phyloP scores from a whole-genome alignment of 805 yeast genomes.

The Sugiyamaella lignohabitans region DNA sequence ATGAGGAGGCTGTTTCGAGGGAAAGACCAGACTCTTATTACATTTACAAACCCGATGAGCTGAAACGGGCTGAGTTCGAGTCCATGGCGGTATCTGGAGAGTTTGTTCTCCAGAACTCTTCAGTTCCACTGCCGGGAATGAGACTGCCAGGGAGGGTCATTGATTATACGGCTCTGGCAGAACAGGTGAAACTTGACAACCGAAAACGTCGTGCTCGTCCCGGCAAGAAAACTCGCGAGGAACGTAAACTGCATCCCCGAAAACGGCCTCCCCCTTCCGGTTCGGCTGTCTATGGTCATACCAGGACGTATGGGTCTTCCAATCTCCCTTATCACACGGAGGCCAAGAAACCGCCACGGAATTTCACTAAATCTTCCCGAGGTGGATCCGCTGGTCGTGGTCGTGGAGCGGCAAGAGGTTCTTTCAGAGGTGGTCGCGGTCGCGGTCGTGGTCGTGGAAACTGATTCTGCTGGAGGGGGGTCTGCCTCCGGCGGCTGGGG shows the following conservation, averaged over 20 bases:
- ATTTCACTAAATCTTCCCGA: neutral
- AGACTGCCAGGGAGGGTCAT: conserved; percentile 20
- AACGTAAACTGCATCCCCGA: conserved; percentile 10
- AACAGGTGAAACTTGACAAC: conserved; percentile 14
- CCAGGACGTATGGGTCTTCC: conserved; percentile 12
- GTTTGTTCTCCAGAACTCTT: conserved; percentile 10
- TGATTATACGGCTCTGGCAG: conserved; percentile 16
- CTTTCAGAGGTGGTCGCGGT: neutral
- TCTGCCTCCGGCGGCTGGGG: no score
- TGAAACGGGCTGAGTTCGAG: conserved; percentile 5
- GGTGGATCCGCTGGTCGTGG: neutral
- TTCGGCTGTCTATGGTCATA: conserved; percentile 8
- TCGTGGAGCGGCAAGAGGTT: neutral
- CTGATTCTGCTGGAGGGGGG: no score
- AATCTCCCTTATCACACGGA: neutral
- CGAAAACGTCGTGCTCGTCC: conserved; percentile 15
- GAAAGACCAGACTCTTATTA: conserved; percentile 22
- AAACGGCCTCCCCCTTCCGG: neutral
- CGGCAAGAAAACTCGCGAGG: conserved; percentile 21
- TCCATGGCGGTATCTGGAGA: conserved; percentile 19
- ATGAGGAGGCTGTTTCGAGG: conserved; percentile 5
- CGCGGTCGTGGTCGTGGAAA: no score
- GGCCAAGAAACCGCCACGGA: neutral
- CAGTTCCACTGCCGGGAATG: conserved; percentile 17
- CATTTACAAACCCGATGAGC: conserved; percentile 10